These are phyloP conservation scores for Eimeria brunetti DNA, from an alignment of 169 alveolate genomes.

Conservation along the genomic window DNA sequence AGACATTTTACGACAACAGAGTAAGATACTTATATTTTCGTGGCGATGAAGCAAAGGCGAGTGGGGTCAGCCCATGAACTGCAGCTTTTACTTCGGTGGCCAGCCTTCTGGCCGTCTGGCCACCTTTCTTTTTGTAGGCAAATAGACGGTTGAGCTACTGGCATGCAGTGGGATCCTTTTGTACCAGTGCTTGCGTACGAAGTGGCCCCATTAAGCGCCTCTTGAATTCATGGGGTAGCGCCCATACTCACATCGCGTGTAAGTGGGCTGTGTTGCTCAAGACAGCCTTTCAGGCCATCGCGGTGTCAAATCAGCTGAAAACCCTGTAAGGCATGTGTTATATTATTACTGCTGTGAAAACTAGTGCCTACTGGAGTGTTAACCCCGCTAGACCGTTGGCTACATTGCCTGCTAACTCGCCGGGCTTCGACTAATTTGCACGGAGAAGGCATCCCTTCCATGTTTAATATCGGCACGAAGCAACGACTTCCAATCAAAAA, in stretches of 20 bases:
- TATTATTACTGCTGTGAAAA: not conserved
- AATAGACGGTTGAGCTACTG: not conserved
- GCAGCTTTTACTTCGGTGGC: not conserved
- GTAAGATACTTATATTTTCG: not conserved
- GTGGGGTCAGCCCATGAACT: not conserved
- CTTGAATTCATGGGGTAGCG: not conserved
- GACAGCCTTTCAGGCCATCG: not conserved
- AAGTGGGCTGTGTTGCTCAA: not conserved
- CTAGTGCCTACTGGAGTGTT: not conserved
- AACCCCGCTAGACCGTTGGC: not conserved
- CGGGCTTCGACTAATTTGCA: not conserved
- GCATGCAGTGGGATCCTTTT: not conserved
- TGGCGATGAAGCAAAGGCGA: not conserved
- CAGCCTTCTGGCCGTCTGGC: not conserved
- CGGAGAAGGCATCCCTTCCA: not conserved
- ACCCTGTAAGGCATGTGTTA: not conserved
- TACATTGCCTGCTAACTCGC: not conserved
- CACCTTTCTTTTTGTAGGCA: not conserved
- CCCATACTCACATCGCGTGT: not conserved
- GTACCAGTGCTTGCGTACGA: not conserved
- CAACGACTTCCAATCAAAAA: not conserved
- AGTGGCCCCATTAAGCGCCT: not conserved
- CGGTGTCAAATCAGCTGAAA: not conserved
- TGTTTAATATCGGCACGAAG: not conserved
- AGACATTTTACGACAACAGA: not conserved